These are phyloP conservation scores for Lophiostoma macrostomum DNA, from an alignment of 495 filamentous ascomycete genomes.

Conservation along the genomic window DNA sequence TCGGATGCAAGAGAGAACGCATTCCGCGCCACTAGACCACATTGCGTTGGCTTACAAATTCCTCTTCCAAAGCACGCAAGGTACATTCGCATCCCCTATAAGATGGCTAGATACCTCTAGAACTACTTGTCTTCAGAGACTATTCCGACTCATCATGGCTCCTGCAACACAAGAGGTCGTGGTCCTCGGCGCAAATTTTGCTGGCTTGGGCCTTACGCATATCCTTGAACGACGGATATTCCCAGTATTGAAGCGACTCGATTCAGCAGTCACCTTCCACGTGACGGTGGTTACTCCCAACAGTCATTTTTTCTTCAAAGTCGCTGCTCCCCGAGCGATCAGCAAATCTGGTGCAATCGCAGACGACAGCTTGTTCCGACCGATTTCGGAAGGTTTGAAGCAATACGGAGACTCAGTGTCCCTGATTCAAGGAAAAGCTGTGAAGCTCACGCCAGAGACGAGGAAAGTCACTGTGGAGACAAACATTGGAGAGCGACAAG, in stretches of 20 bases:
- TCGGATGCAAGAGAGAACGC: too few species aligned
- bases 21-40: too few species aligned
- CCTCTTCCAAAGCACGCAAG: too few species aligned
- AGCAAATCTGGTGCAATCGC: conserved; percentile 35
- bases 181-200: conserved; percentile 59
- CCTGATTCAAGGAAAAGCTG: conserved; percentile 45
- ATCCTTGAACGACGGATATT: conserved; percentile 51
- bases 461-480: conserved; percentile 37
- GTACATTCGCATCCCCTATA: too few species aligned
- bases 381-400: conserved; percentile 39
- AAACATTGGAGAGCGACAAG: not conserved
- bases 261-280: conserved; percentile 32
- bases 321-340: conserved; percentile 40
- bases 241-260: conserved; percentile 32
- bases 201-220: conserved; percentile 57
- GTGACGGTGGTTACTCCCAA: conserved; percentile 42
- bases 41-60: too few species aligned
- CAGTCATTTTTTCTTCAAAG: conserved; percentile 42
- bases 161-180: conserved; percentile 43
- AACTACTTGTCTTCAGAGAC: too few species aligned
- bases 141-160: too few species aligned
- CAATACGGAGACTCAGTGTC: conserved; percentile 36
- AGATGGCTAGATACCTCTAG: too few species aligned
- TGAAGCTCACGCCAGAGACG: conserved; percentile 35
- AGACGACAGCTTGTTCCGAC: conserved; percentile 37